These are phyloP conservation scores for Bertia moriformis DNA, from an alignment of 2,329 filamentous ascomycete species.

Conservation along the genomic window DNA sequence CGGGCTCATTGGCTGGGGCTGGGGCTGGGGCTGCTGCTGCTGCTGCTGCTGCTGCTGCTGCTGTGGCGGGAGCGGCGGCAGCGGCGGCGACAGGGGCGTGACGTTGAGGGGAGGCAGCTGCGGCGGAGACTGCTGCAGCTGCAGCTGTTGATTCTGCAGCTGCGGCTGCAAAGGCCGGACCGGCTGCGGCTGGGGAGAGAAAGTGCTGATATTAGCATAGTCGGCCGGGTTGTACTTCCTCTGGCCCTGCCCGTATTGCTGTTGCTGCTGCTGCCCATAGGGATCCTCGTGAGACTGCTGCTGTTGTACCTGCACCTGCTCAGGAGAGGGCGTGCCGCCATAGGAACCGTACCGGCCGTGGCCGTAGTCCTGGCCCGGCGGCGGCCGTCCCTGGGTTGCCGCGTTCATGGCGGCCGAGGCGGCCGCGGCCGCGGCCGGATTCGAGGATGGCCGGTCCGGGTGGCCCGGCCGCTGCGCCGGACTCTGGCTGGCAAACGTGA, in stretches of 20 bases:
- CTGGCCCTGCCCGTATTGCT: conserved; percentile 26
- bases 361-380: conserved; percentile 15
- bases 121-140: too few species aligned
- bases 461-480: conserved; percentile 34
- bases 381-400: conserved; percentile 8
- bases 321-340: too few species aligned
- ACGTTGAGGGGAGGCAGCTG: conserved; percentile 7
- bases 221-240: conserved; percentile 65
- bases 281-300: conserved; percentile 18
- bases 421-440: conserved; percentile 38
- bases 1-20: too few species aligned
- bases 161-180: conserved; percentile 11
- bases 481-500: conserved; percentile 34
- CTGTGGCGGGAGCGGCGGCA: conserved; percentile 1
- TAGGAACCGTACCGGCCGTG: conserved; percentile 18
- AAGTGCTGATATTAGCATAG: conserved; percentile 51
- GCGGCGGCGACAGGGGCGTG: conserved; percentile 14
- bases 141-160: conserved; percentile 7
- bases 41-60: too few species aligned
- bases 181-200: conserved; percentile 23
- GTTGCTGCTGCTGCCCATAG: conserved; percentile 13
- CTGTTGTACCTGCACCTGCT: conserved; percentile 11
- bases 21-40: neutral
- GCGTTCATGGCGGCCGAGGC: conserved; percentile 42
- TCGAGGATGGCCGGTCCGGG: conserved; percentile 37